Evolutionary conservation across 2,329 filamentous ascomycete genomes (phyloP), one percentile per base, ranked within the genome.

Genomic region (Nigrospora sphaerica): DNA sequence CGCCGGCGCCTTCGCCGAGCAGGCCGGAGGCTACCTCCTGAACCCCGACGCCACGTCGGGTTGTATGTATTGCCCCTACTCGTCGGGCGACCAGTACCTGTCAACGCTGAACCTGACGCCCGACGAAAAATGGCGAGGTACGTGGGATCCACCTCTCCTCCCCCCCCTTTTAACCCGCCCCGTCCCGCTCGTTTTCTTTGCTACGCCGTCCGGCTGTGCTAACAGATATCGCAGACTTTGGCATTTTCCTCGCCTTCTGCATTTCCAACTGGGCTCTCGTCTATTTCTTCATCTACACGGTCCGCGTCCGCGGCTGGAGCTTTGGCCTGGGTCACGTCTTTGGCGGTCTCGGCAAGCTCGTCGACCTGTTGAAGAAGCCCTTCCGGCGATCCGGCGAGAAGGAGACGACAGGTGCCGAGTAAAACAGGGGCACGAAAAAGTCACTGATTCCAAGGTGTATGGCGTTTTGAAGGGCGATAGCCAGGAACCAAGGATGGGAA

Each of bases 251-350:
- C 10, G 80, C 78, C 2, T 90, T 88, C 60, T 80, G 78, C 44
- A 67, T 85, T 13, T 82, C 78, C 43, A 89, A 88, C 58, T 88
- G 81, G 81, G 67, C 74, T 36, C 63, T 89, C 45, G 83, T 88
- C 1, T 87, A 86, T 61, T 87, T 88, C 65, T 88, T 90, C 59
- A 81, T 89, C 47, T 90, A 85, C 65, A 84, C 80, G 3, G 82
- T 88, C 7, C 73, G 86, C 16, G 78, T 89, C 46, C 75, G 74
- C 52, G 77, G 82, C 9, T 89, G 84, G 83, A 77, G 66, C 18
- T 89, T 89, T 62, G 86, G 85, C 0, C 72, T 88, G 48, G 78
- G 78, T 0, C 67, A 65, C 38, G 23, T 86, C 3, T 83, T 82
- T 59, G 50, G 56, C 9, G 43, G 46, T 10, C 39, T 60, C 1